Evolutionary conservation across 148 eudicot species (phyloP).

Genomic region (Rhododendron griersonianum): DNA sequence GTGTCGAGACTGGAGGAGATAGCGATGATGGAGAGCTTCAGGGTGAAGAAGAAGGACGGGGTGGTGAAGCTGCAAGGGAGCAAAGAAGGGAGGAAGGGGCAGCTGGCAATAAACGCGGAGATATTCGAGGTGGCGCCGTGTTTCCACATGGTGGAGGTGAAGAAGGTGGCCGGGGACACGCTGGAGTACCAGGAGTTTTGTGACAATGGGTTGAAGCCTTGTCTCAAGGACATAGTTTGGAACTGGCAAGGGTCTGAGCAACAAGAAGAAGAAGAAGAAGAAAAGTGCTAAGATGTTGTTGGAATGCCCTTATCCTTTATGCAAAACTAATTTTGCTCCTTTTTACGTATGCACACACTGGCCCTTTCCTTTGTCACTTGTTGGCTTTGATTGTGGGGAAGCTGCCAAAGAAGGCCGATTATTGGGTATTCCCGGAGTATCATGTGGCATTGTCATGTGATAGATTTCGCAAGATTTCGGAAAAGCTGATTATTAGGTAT

Average conservation of each 20-base stretch:
- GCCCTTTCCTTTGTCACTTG: background rate
- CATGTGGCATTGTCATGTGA: too few species aligned
- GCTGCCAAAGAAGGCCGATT: background rate
- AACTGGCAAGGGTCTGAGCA: constrained; percentile 38
- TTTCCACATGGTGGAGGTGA: constrained; percentile 73
- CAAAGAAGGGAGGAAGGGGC: constrained; percentile 72
- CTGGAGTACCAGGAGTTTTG: constrained; percentile 60
- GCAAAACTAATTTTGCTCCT: background rate
- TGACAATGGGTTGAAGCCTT: constrained; percentile 59
- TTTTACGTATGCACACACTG: background rate
- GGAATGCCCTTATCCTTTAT: background rate
- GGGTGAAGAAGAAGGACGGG: constrained; percentile 53
- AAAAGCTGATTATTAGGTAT: too few species aligned
- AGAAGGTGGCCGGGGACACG: constrained; percentile 69
- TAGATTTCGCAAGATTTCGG: too few species aligned
- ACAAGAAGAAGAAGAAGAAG: background rate
- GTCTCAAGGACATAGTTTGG: constrained; percentile 65
- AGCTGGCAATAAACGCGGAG: constrained; percentile 63
- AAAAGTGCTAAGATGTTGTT: background rate
- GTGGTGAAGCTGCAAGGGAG: constrained; percentile 50
- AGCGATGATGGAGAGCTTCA: constrained; percentile 40
- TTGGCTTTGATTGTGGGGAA: background rate
- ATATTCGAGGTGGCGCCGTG: constrained; percentile 78
- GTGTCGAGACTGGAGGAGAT: constrained; percentile 61
- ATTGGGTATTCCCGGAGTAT: too few species aligned